Percentiles rank a stretch among this genome's conserved stretches.
These are phyloP conservation scores for Dendrobium officinale DNA, from an alignment of 106 monocot genomes.

Conservation along the genomic window DNA sequence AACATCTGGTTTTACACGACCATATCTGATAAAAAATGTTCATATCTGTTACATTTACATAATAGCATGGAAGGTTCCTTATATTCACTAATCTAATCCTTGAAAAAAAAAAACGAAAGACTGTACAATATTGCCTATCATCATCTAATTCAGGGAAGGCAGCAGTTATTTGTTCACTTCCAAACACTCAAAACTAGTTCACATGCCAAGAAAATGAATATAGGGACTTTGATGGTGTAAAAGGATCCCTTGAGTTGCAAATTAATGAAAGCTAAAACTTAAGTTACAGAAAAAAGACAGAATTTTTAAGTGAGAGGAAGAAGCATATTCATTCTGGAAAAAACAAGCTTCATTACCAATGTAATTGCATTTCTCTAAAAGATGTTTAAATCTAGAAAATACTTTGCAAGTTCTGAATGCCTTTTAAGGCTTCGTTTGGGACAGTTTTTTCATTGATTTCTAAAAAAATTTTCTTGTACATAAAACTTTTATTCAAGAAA, in stretches of 20 bases:
- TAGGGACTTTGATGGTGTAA: neutral
- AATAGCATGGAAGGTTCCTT: neutral
- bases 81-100: neutral
- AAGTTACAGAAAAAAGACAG: neutral
- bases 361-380: neutral
- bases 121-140: neutral
- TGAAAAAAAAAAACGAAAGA: neutral
- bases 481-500: neutral
- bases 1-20: conserved; percentile 93
- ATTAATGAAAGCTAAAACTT: neutral
- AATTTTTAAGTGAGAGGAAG: neutral
- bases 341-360: neutral
- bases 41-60: conserved; percentile 1
- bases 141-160: neutral
- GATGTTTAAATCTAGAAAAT: neutral
- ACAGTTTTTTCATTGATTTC: no score
- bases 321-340: neutral
- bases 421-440: neutral
- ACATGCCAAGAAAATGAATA: neutral
- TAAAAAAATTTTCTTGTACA: no score
- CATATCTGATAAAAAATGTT: conserved; percentile 51
- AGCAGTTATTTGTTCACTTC: neutral
- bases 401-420: neutral
- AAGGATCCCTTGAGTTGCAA: neutral
- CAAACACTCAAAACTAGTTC: neutral